Base-by-base conservation (phyloP, 345 rosid species). In the Hevea brasiliensis region DNA sequence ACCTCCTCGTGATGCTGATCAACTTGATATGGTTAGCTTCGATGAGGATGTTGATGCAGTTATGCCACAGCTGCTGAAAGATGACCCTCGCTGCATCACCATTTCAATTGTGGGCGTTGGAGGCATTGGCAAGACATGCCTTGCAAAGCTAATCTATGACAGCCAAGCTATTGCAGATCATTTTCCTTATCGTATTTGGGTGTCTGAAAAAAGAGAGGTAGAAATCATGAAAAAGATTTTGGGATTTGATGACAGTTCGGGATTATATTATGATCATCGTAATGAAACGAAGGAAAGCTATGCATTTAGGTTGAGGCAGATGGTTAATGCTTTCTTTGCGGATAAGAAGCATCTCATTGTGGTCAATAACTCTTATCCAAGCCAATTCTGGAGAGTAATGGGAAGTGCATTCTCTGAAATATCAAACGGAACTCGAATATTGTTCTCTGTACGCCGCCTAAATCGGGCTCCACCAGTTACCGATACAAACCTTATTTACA, bases 41-140 rank as follows among this genome's bases (percentile, higher is more conserved):
- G 29, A 11, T 45, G 55, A 65, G 54, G 55, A 65, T 13, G 69
- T 65, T 13, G 69, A 65, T 45, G 40, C 40, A 45, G 6, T 65
- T 26, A 65, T 3, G 0, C 23, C 40, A 45, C 2, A 24, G 37
- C 21, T 65, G 55, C 40, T 65, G 21, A 44, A 42, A 45, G 55
- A 45, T 12, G 21, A 53, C 71, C 35, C 40, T 65, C 55, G 68
- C 13, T 65, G 37, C 69, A 3, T 65, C 54, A 58, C 68, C 17
- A 50, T 74, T 70, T 79, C 78, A 24, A 74, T 79, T 45, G 48
- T 74, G 8, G 78, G 75, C 17, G 57, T 26, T 42, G 21, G 29
- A 6, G 67, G 79, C 8, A 55, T 76, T 32, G 74, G 74, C 60
- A 76, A 76, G 74, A 70, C 74, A 1, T 44, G 74, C 37, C 60